A percentile compares a stretch with the other conserved stretches of the same genome.
Conservation (phyloP, 441 rosid species). For the Rhodomyrtus psidioides region DNA sequence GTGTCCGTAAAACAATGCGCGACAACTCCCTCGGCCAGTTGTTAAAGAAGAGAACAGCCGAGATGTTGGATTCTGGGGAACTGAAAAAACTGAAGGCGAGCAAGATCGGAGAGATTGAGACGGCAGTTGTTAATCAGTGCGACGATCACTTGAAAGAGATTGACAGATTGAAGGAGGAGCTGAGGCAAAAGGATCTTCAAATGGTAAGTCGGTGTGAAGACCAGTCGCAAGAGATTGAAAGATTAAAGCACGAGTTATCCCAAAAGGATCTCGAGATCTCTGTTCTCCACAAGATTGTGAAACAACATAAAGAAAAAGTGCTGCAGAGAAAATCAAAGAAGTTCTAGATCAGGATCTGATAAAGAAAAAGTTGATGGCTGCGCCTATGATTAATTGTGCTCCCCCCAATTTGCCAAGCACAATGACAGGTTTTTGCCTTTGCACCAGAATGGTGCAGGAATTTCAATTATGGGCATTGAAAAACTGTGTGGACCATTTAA, state of each 20-base stretch:
- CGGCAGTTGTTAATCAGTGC: not conserved
- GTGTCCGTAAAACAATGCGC: conserved; percentile 43
- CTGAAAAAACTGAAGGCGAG: conserved; percentile 33
- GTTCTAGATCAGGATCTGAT: not conserved
- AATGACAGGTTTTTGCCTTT: not conserved
- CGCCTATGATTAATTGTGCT: not conserved
- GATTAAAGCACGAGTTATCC: conserved; percentile 34
- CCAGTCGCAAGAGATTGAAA: conserved; percentile 43
- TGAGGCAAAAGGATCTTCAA: not conserved
- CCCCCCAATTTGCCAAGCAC: not conserved
- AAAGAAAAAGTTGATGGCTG: not conserved
- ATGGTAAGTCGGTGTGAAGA: not conserved
- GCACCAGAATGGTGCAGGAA: not conserved
- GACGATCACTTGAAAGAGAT: conserved; percentile 7
- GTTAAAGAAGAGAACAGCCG: conserved; percentile 11
- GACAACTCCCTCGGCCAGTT: conserved; percentile 9
- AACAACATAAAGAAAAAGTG: conserved; percentile 20
- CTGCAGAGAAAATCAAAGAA: not conserved
- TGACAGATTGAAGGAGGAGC: conserved; percentile 7
- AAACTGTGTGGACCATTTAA: not conserved
- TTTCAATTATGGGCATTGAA: not conserved
- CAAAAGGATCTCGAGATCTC: conserved; percentile 33
- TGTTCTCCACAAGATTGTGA: conserved; percentile 42
- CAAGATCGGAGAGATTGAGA: not conserved
- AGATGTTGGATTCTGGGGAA: conserved; percentile 15